Percentiles rank a stretch among this genome's conserved stretches.
phyloP scores from a whole-genome alignment of 1,139 yeast genomes.

The Protomyces macrosporus region DNA sequence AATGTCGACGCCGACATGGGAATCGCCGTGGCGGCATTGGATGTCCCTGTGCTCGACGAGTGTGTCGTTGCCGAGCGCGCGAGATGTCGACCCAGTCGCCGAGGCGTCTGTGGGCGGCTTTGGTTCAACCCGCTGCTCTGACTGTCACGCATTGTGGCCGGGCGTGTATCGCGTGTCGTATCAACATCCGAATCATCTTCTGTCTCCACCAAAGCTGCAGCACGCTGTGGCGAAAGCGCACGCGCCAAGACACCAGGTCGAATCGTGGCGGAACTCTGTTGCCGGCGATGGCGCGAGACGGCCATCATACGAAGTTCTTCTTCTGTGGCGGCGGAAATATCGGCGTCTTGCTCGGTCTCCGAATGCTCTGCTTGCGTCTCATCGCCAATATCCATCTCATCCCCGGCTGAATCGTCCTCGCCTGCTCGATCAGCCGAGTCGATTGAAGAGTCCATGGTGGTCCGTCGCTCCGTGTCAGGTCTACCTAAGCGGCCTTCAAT shows the following conservation, averaged over 20 bases:
- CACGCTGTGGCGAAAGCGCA: neutral
- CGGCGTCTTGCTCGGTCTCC: slow-evolving; percentile 3
- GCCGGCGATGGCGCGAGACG: neutral
- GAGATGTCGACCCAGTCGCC: neutral
- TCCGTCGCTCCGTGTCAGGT: neutral
- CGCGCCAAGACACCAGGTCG: neutral
- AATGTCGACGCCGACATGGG: neutral
- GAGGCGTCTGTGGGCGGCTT: neutral
- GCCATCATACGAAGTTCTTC: neutral
- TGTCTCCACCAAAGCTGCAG: neutral
- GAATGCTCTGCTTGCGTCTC: neutral
- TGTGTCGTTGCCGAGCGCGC: neutral
- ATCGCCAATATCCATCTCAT: slow-evolving; percentile 12
- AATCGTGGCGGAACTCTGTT: neutral
- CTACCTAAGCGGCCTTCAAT: neutral
- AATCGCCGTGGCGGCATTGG: neutral
- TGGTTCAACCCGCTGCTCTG: no score
- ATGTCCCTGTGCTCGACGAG: neutral
- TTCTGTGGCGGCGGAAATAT: neutral
- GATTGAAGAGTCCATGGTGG: slow-evolving; percentile 6
- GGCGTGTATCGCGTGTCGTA: neutral
- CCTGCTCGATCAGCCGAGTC: slow-evolving; percentile 4
- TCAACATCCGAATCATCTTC: neutral
- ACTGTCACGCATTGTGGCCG: neutral
- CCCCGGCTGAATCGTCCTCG: slow-evolving; percentile 18